Evolutionary conservation across 768 basidiomycete genomes (phyloP).

Genomic region (Naganishia antarctica): DNA sequence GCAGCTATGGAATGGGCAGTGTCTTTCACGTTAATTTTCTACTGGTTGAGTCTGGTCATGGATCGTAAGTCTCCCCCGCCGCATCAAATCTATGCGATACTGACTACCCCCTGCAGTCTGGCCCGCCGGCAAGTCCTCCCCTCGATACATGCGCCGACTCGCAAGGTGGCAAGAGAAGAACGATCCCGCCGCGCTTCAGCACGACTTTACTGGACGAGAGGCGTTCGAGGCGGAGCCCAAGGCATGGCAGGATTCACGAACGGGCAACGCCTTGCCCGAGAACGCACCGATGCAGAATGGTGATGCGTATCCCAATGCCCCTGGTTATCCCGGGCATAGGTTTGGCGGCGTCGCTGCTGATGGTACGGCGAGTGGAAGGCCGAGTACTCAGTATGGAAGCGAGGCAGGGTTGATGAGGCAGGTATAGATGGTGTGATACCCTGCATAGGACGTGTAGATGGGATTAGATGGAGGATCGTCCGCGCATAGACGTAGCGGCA

Average conservation of each 20-base stretch:
- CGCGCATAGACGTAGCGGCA: no score
- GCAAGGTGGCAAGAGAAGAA: constrained; percentile 45
- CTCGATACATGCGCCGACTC: constrained; percentile 46
- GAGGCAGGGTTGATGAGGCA: constrained; percentile 21
- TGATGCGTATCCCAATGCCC: background rate
- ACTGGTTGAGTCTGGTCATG: constrained; percentile 49
- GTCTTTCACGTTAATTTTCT: constrained; percentile 45
- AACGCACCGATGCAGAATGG: constrained; percentile 4
- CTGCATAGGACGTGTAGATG: no score
- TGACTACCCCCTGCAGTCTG: background rate
- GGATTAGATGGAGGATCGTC: no score
- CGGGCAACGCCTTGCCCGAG: constrained; percentile 18
- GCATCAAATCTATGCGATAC: background rate
- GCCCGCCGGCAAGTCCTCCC: constrained; percentile 42
- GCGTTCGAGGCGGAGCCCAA: constrained; percentile 42
- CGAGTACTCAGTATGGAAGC: constrained; percentile 19
- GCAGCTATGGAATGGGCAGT: constrained; percentile 50
- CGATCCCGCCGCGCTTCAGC: constrained; percentile 38
- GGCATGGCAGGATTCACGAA: constrained; percentile 34
- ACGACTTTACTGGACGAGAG: constrained; percentile 45
- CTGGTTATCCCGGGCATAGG: constrained; percentile 6
- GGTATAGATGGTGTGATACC: background rate
- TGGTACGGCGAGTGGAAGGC: constrained; percentile 12
- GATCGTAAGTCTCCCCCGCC: constrained; percentile 50
- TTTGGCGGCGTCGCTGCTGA: background rate